A percentile compares a stretch with the other conserved stretches of the same genome.
Evolutionary conservation across 2,329 filamentous ascomycete genomes (phyloP).

Genomic region (Cercospora sp.): DNA sequence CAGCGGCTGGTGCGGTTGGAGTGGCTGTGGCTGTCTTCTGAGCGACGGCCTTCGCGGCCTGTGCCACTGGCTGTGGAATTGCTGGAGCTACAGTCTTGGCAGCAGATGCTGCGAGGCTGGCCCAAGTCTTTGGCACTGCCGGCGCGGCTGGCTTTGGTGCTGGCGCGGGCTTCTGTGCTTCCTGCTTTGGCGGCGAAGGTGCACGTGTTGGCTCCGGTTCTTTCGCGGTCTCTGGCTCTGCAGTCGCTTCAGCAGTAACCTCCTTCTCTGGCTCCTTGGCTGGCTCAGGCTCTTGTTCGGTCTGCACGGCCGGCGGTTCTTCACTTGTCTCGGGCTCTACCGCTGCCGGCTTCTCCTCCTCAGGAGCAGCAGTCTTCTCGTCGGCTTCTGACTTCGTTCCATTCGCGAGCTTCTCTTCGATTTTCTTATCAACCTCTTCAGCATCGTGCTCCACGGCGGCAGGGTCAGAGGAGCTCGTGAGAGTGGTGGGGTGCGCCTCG

Average conservation of each 20-base stretch:
- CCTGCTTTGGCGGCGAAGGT: slow-evolving; percentile 38
- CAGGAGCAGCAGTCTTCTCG: slow-evolving; percentile 36
- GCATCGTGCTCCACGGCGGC: slow-evolving; percentile 47
- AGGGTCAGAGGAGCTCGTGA: slow-evolving; percentile 39
- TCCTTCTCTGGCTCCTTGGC: slow-evolving; percentile 35
- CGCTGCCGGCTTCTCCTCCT: slow-evolving; percentile 30
- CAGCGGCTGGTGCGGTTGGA: slow-evolving; percentile 30
- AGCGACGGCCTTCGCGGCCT: slow-evolving; percentile 26
- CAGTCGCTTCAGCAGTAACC: slow-evolving; percentile 41
- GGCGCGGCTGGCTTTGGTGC: slow-evolving; percentile 53
- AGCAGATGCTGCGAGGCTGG: slow-evolving; percentile 62
- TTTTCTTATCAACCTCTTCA: slow-evolving; percentile 67
- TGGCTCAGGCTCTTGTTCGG: slow-evolving; percentile 40
- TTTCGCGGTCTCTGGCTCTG: slow-evolving; percentile 61
- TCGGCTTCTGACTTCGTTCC: slow-evolving; percentile 35
- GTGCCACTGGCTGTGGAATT: slow-evolving; percentile 39
- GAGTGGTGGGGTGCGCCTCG: slow-evolving; percentile 36
- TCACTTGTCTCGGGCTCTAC: slow-evolving; percentile 39
- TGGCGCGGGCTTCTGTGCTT: slow-evolving; percentile 54
- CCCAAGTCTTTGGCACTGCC: slow-evolving; percentile 68
- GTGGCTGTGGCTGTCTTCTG: slow-evolving; percentile 32
- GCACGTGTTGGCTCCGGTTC: slow-evolving; percentile 58
- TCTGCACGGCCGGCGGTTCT: slow-evolving; percentile 28
- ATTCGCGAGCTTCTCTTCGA: slow-evolving; percentile 61
- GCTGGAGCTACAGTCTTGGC: slow-evolving; percentile 38